phyloP scores from a whole-genome alignment of 2,329 filamentous ascomycete species.

The Penicillium aurantiogriseum region DNA sequence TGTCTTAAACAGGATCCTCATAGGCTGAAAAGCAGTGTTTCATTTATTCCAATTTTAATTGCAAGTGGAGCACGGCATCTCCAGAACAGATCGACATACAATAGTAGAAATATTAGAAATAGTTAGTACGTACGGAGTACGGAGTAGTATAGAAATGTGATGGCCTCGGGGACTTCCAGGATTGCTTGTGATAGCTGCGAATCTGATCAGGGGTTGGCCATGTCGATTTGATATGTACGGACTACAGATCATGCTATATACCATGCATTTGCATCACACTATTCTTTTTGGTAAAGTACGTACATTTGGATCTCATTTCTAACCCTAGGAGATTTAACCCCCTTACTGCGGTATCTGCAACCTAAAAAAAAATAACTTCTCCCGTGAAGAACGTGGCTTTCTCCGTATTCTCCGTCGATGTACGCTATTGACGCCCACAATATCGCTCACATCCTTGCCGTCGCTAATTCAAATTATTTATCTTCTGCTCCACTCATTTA shows the following conservation, averaged over 20 bases:
- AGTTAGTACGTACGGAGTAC: background rate
- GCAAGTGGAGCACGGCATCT: slow-evolving; percentile 14
- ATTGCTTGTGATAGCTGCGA: background rate
- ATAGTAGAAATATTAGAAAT: background rate
- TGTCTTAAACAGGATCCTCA: slow-evolving; percentile 6
- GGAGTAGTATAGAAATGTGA: background rate
- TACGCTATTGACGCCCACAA: slow-evolving; percentile 4
- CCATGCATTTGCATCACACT: background rate
- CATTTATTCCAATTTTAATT: slow-evolving; percentile 15
- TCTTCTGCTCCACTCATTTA: background rate
- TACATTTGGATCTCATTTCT: background rate
- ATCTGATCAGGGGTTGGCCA: background rate
- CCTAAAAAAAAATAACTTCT: slow-evolving; percentile 1
- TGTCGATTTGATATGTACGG: background rate
- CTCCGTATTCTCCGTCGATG: background rate
- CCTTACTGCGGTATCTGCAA: slow-evolving; percentile 1
- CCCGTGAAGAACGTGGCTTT: background rate
- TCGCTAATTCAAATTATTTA: background rate
- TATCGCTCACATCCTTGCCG: background rate
- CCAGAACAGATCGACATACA: slow-evolving; percentile 4
- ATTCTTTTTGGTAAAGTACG: background rate
- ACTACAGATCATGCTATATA: background rate
- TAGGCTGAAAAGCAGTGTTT: slow-evolving; percentile 14
- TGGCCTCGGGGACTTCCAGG: background rate
- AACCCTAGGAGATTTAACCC: background rate